A percentile compares a stretch with the other conserved stretches of the same genome.
phyloP scores from a whole-genome alignment of 1,284 basidiomycete species.

The Ganoderma sp. region DNA sequence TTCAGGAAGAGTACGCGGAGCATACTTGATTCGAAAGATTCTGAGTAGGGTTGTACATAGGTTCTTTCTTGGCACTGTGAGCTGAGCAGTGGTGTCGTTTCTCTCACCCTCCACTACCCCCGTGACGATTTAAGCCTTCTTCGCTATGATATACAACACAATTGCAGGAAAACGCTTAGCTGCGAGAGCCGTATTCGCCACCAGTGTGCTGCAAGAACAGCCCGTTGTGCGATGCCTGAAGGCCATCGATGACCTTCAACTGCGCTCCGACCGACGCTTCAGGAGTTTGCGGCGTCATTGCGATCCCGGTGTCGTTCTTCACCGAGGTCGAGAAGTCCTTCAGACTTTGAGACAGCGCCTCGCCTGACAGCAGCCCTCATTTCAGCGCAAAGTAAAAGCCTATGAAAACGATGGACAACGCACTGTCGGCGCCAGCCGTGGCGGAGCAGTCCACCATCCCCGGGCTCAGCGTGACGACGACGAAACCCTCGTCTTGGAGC shows the following conservation, averaged over 20 bases:
- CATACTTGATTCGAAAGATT: background rate
- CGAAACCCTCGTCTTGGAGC: conserved; percentile 45
- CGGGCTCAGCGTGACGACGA: conserved; percentile 45
- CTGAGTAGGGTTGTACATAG: background rate
- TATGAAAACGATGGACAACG: background rate
- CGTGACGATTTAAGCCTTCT: no score
- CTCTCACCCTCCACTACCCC: no score
- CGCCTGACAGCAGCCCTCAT: background rate
- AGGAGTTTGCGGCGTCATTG: background rate
- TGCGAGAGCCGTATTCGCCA: background rate
- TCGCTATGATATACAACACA: no score
- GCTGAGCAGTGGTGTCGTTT: no score
- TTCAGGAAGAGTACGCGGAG: background rate
- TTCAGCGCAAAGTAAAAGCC: background rate
- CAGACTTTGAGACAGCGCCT: background rate
- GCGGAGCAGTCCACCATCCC: conserved; percentile 43
- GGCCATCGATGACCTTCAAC: conserved; percentile 1
- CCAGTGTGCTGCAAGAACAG: conserved; percentile 1
- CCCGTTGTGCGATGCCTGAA: background rate
- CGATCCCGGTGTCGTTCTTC: background rate
- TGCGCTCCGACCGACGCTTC: background rate
- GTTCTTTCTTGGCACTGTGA: no score
- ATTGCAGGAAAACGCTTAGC: background rate
- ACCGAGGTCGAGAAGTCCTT: background rate
- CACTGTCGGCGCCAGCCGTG: background rate